Percentiles rank a stretch among this genome's conserved stretches.
Conservation (phyloP, 768 basidiomycete species). For the Agaricus subrufescens region DNA sequence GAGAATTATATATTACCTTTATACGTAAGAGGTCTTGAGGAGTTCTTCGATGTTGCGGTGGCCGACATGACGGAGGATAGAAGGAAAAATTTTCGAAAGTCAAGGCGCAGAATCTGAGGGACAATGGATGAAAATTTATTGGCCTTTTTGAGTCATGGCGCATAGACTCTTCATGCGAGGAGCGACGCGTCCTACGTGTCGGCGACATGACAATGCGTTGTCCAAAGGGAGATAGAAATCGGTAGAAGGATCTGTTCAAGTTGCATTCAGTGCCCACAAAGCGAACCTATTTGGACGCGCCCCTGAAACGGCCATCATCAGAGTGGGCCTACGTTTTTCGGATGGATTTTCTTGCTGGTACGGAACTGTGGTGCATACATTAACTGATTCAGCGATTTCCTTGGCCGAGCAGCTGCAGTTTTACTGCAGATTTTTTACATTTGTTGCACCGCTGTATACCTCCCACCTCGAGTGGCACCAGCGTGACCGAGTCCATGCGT, state of each 20-base stretch:
- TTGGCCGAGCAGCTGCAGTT: neutral
- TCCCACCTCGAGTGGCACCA: neutral
- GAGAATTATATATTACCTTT: neutral
- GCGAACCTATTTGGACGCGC: neutral
- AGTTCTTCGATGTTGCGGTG: no score
- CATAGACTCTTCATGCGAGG: neutral
- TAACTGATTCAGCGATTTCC: neutral
- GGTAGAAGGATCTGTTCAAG: neutral
- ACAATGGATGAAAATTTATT: neutral
- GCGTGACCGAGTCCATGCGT: neutral
- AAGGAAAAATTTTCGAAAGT: neutral
- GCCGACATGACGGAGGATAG: neutral
- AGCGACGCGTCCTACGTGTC: neutral
- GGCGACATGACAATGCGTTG: neutral
- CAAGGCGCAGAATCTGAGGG: neutral
- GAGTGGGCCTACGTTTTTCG: neutral
- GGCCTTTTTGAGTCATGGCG: constrained; percentile 3
- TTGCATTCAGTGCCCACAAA: constrained; percentile 1
- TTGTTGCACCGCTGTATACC: neutral
- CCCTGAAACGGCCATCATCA: constrained; percentile 9
- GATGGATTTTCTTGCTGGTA: neutral
- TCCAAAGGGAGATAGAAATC: neutral
- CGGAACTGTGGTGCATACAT: neutral
- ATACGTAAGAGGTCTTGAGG: neutral
- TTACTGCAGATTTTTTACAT: neutral